Evolutionary conservation across 352 stramenopile genomes (phyloP), one percentile per base, ranked within the genome.

Genomic region (Phytophthora lateralis): DNA sequence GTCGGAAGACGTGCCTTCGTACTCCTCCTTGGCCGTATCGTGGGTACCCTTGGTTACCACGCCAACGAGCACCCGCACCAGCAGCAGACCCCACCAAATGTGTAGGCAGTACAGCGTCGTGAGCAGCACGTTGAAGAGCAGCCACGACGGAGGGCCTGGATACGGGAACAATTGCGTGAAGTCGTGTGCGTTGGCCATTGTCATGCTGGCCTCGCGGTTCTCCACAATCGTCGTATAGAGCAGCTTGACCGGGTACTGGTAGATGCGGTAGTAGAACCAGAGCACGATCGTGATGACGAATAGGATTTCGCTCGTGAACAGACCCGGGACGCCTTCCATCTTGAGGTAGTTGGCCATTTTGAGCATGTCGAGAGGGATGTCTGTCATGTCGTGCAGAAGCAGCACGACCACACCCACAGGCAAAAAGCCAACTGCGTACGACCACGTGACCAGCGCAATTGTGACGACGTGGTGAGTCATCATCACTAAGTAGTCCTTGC

Each of bases 291-390:
- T 73, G 11, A 72, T 66, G 17, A 87, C 73, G 55, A 94, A 95
- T n/a, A 86, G 46, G 26, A 92, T 73, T 50, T 96, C 88, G 59
- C 69, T 85, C 47, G 76, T 63, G 48, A 95, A 96, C 26, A 88
- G 54, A 14, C 85, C 87, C 15, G 69, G 69, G 26, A 79, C 56
- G 46, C 84, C 87, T 63, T 96, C 88, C 42, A 96, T 62, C 53
- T 95, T 93, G 57, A 96, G 79, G 79, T 96, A 95, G 70, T 97
- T 97, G 66, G 64, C 69, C 85, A 97, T 96, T 74, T 97, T 96
- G 47, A 96, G 68, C 69, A 93, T 75, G 60, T 96, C 89, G 30
- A 96, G 72, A 30, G 88, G 85, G n/a, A 96, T 75, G 57, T 96
- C 89, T n/a, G 85, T 93, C 46, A 92, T 69, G 51, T 96, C 89